Conservation (phyloP, 768 basidiomycete genomes). For the Russula sp. region DNA sequence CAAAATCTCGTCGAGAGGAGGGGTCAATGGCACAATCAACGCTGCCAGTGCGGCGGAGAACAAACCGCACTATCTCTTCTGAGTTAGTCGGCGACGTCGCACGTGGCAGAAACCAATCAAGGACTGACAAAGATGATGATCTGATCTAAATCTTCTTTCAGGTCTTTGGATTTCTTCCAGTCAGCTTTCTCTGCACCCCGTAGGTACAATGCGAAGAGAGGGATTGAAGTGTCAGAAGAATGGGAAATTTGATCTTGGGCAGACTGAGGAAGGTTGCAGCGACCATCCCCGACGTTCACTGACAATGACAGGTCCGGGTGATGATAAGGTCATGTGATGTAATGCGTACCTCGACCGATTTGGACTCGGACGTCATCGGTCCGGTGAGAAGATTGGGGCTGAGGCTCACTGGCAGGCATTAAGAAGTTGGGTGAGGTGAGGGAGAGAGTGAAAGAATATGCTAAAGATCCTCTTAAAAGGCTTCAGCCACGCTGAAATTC, state of each 20-base stretch:
- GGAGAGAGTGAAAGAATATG: too few species aligned
- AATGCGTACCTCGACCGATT: too few species aligned
- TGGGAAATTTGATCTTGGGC: background rate
- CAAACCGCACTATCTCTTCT: background rate
- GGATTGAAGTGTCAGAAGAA: background rate
- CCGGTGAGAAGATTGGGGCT: background rate
- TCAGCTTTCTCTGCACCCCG: background rate
- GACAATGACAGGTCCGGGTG: too few species aligned
- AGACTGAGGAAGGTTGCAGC: background rate
- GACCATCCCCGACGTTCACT: too few species aligned
- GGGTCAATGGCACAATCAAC: background rate
- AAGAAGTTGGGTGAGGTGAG: too few species aligned
- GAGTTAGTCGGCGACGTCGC: background rate
- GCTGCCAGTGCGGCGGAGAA: conserved; percentile 13
- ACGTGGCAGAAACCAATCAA: background rate
- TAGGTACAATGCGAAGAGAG: conserved; percentile 5
- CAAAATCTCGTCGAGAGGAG: too few species aligned
- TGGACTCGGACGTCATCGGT: background rate
- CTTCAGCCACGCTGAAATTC: too few species aligned
- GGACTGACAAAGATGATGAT: conserved; percentile 13
- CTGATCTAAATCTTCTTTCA: background rate
- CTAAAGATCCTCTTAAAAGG: too few species aligned
- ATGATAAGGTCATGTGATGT: too few species aligned
- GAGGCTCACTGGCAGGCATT: too few species aligned
- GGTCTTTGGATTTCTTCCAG: background rate